phyloP scores from a whole-genome alignment of 2,329 filamentous ascomycete genomes.

The Aspergillus brasiliensis region DNA sequence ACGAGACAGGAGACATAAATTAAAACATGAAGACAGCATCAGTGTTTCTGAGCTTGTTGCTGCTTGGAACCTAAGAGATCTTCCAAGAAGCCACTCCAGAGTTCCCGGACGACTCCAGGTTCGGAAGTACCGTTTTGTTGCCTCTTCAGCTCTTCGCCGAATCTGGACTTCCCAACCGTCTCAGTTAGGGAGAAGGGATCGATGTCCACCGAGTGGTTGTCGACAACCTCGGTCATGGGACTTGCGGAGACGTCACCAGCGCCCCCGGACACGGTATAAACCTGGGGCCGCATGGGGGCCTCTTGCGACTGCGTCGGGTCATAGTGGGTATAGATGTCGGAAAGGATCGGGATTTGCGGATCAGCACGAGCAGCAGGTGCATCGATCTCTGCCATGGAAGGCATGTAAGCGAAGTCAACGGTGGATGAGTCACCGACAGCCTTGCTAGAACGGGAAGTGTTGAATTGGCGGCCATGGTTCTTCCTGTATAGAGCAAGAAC shows the following conservation, averaged over 20 bases:
- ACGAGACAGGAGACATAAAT: conserved; percentile 6
- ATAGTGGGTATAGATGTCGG: conserved; percentile 39
- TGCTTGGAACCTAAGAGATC: conserved; percentile 41
- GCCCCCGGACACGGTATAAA: conserved; percentile 54
- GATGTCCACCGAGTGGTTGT: conserved; percentile 58
- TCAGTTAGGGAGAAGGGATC: conserved; percentile 60
- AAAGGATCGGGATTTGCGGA: conserved; percentile 55
- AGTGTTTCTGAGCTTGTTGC: conserved; percentile 24
- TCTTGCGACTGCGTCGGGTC: conserved; percentile 22
- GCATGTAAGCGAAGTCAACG: conserved; percentile 66
- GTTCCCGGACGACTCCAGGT: conserved; percentile 34
- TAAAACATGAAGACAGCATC: conserved; percentile 2
- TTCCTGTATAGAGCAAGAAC: conserved; percentile 50
- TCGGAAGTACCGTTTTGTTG: conserved; percentile 37
- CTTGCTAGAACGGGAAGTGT: conserved; percentile 61
- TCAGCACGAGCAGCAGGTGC: conserved; percentile 35
- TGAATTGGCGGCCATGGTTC: conserved; percentile 60
- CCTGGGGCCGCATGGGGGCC: conserved; percentile 57
- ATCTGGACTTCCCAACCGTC: conserved; percentile 44
- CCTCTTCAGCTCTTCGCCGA: conserved; percentile 38
- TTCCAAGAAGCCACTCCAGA: conserved; percentile 41
- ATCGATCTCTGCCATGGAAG: conserved; percentile 51
- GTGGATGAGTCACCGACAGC: conserved; percentile 60
- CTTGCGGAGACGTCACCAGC: conserved; percentile 50
- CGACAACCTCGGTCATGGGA: conserved; percentile 60